Evolutionary conservation across 768 basidiomycete genomes (phyloP).

Genomic region (Rhodotorula toruloides): DNA sequence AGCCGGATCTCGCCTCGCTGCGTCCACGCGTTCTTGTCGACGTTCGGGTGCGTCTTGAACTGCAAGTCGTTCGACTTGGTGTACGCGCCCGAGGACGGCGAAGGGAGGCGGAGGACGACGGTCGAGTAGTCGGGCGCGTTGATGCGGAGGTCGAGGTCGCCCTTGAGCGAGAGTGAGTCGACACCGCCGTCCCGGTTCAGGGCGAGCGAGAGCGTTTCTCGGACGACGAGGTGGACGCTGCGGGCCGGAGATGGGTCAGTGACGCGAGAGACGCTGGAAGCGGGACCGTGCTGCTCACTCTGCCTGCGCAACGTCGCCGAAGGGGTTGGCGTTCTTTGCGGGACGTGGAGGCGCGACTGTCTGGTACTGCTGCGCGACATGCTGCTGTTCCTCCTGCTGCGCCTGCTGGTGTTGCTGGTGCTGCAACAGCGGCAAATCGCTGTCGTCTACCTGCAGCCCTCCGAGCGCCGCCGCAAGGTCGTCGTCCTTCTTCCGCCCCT

Average conservation of each 20-base stretch:
- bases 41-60: constrained; percentile 95
- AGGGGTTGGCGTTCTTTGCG: constrained; percentile 40
- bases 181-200: constrained; percentile 87
- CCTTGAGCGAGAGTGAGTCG: constrained; percentile 82
- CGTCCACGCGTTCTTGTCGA: constrained; percentile 73
- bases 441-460: constrained; percentile 53
- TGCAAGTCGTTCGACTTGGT: constrained; percentile 60
- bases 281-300: constrained; percentile 53
- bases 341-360: constrained; percentile 51
- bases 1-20: constrained; percentile 66
- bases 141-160: constrained; percentile 87
- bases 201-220: constrained; percentile 73
- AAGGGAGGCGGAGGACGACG: constrained; percentile 61
- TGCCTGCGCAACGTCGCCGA: constrained; percentile 70
- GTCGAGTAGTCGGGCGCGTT: constrained; percentile 68
- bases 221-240: constrained; percentile 80
- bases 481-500: constrained; percentile 69
- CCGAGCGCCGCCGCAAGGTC: constrained; percentile 70
- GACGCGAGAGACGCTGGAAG: background rate
- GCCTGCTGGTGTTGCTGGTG: constrained; percentile 30
- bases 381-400: constrained; percentile 32
- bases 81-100: constrained; percentile 58
- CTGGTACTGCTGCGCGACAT: constrained; percentile 18
- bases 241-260: background rate
- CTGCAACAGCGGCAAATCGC: constrained; percentile 18